Percentiles rank a stretch among this genome's conserved stretches.
Conservation (phyloP, 2,329 filamentous ascomycete genomes). For the Catunica adiposa region DNA sequence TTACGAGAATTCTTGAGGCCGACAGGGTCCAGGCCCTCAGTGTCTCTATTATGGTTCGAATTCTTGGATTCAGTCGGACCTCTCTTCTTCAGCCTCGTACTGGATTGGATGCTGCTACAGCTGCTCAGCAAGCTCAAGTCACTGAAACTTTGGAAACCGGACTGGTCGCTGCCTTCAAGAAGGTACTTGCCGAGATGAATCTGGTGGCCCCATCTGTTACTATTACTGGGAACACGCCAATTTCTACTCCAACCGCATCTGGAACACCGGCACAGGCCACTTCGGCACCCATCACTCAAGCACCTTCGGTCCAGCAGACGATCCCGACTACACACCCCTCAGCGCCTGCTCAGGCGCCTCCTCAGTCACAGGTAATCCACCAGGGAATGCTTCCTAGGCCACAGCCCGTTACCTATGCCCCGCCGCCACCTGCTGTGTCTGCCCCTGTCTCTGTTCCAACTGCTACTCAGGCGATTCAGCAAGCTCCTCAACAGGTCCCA, state of each 20-base stretch:
- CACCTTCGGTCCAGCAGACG: not conserved
- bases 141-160: slow-evolving; percentile 27
- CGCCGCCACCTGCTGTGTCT: not conserved
- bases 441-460: not conserved
- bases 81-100: slow-evolving; percentile 24
- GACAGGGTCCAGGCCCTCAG: slow-evolving; percentile 30
- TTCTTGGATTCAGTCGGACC: slow-evolving; percentile 30
- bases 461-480: too few relatives aligned
- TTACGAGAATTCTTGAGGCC: slow-evolving; percentile 26
- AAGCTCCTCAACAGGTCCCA: too few relatives aligned
- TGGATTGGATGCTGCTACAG: slow-evolving; percentile 20
- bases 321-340: not conserved
- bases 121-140: slow-evolving; percentile 17
- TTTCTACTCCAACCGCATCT: slow-evolving; percentile 1
- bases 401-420: not conserved
- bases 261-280: not conserved
- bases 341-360: not conserved
- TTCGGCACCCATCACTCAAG: not conserved
- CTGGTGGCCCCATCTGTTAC: slow-evolving; percentile 4
- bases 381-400: not conserved
- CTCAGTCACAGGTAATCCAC: not conserved
- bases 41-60: slow-evolving; percentile 34
- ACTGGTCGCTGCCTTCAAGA: slow-evolving; percentile 26
- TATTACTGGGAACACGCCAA: slow-evolving; percentile 4
- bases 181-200: slow-evolving; percentile 26